phyloP scores from a whole-genome alignment of 352 stramenopile species.

The Albugo candida region DNA sequence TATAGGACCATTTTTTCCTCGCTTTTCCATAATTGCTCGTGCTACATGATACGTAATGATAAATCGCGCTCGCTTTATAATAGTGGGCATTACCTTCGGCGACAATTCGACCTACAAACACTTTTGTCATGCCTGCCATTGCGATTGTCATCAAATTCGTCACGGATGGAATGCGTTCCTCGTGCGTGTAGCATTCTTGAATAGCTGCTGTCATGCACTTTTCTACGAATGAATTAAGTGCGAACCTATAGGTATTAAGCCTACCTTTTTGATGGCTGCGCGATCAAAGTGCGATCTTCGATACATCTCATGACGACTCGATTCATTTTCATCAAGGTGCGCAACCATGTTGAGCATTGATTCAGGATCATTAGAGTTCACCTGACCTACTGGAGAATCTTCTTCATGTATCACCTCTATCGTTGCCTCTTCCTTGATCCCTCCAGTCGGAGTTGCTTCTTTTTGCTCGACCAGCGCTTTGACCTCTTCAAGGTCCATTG shows the following conservation, averaged over 20 bases:
- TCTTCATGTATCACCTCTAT: conserved; percentile 16
- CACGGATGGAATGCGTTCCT: conserved; percentile 33
- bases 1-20: conserved; percentile 55
- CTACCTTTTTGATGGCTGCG: conserved; percentile 53
- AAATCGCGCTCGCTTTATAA: background rate
- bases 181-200: conserved; percentile 28
- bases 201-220: conserved; percentile 66
- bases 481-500: conserved; percentile 5
- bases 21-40: conserved; percentile 59
- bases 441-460: conserved; percentile 16
- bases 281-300: conserved; percentile 70
- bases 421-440: conserved; percentile 20
- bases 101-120: conserved; percentile 61
- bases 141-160: conserved; percentile 77
- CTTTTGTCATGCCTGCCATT: conserved; percentile 76
- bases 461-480: conserved; percentile 4
- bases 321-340: conserved; percentile 36
- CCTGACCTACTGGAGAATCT: conserved; percentile 35
- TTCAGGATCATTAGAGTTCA: conserved; percentile 11
- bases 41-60: conserved; percentile 14
- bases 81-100: conserved; percentile 30
- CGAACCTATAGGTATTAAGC: background rate
- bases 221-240: background rate
- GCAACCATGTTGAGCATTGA: conserved; percentile 60
- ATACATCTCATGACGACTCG: conserved; percentile 59